A percentile compares a stretch with the other conserved stretches of the same genome.
phyloP scores from a whole-genome alignment of 2,329 filamentous ascomycete species.

The Cladosporium sphaerospermum region DNA sequence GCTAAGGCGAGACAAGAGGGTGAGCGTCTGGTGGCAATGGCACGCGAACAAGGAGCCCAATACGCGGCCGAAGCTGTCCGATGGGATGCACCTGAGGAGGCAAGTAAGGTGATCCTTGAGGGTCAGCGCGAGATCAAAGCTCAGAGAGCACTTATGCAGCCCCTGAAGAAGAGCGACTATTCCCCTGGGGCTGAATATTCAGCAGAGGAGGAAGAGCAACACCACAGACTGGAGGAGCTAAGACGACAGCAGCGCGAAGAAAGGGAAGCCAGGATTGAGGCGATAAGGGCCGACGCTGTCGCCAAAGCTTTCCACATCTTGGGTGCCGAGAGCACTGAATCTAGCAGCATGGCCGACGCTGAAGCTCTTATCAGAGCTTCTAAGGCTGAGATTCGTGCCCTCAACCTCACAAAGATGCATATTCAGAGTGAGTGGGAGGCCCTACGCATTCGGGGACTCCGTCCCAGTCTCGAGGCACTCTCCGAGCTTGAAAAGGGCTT shows the following conservation, averaged over 20 bases:
- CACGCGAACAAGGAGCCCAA: not conserved
- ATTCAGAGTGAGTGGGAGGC: slow-evolving; percentile 19
- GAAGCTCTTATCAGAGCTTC: not conserved
- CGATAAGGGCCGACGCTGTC: slow-evolving; percentile 1
- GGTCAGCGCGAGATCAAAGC: slow-evolving; percentile 1
- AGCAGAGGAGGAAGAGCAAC: not conserved
- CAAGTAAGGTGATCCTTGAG: slow-evolving; percentile 5
- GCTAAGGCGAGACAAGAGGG: slow-evolving; percentile 17
- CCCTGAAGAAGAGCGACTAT: not conserved
- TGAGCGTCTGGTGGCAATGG: not conserved
- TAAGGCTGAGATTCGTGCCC: slow-evolving; percentile 7
- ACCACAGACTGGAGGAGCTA: not conserved
- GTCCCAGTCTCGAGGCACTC: slow-evolving; percentile 13
- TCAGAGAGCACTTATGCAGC: slow-evolving; percentile 5
- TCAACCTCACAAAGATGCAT: slow-evolving; percentile 13
- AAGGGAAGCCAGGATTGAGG: not conserved
- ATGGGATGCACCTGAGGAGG: slow-evolving; percentile 11
- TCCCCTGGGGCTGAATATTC: not conserved
- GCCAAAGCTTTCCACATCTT: not conserved
- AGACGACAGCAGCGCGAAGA: not conserved
- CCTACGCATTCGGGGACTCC: slow-evolving; percentile 15
- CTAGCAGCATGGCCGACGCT: not conserved
- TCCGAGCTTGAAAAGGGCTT: slow-evolving; percentile 31
- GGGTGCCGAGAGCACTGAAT: not conserved
- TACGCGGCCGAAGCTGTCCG: slow-evolving; percentile 4